phyloP scores from a whole-genome alignment of 2,329 filamentous ascomycete genomes.

The Metarhizium rileyi region DNA sequence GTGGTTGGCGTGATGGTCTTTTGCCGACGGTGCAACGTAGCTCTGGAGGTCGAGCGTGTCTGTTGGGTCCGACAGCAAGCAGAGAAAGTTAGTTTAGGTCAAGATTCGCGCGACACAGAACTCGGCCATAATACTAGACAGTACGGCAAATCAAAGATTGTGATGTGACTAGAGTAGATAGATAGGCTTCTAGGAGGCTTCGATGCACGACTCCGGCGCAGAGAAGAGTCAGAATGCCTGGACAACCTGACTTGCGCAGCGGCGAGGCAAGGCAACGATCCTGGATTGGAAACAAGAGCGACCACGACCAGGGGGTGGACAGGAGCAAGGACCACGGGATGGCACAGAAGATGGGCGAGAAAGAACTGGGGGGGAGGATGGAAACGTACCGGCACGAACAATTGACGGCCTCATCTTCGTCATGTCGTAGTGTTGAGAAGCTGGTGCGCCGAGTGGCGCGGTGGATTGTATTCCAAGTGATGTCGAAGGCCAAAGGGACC shows the following conservation, averaged over 20 bases:
- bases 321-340: background rate
- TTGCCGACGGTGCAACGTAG: slow-evolving; percentile 68
- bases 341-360: background rate
- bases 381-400: slow-evolving; percentile 49
- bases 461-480: background rate
- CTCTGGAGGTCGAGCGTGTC: slow-evolving; percentile 95
- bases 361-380: slow-evolving; percentile 7
- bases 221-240: background rate
- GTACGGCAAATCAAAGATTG: background rate
- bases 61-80: slow-evolving; percentile 23
- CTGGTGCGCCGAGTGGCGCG: background rate
- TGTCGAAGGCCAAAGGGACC: background rate
- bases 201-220: slow-evolving; percentile 12
- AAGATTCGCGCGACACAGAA: background rate
- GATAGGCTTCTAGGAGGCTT: slow-evolving; percentile 11
- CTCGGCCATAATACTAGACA: background rate
- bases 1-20: slow-evolving; percentile 53
- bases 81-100: slow-evolving; percentile 5
- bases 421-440: background rate
- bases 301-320: slow-evolving; percentile 1
- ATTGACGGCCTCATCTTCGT: slow-evolving; percentile 49
- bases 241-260: background rate
- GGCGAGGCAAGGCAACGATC: slow-evolving; percentile 8
- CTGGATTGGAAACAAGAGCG: slow-evolving; percentile 2
- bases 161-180: background rate